Evolutionary conservation across 2,329 filamentous ascomycete genomes (phyloP).

Genomic region (Penicillium occitanis): DNA sequence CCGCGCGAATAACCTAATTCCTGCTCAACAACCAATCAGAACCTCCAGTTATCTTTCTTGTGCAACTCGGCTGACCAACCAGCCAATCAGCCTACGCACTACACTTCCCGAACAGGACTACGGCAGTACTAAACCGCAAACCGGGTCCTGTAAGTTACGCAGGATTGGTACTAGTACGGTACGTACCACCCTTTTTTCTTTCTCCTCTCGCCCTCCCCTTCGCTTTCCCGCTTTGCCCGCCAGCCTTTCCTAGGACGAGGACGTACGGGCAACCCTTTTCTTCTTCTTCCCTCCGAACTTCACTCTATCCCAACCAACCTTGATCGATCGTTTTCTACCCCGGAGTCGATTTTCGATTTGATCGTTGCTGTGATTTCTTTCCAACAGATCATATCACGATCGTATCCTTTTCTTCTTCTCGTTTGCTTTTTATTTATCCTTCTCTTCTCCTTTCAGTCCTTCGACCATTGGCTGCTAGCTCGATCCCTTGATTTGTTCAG

Average conservation of each 20-base stretch:
- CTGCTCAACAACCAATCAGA: neutral
- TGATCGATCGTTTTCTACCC: conserved; percentile 8
- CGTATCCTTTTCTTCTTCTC: neutral
- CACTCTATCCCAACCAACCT: neutral
- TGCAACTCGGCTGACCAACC: neutral
- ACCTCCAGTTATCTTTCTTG: neutral
- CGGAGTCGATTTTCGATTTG: conserved; percentile 11
- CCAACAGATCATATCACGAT: neutral
- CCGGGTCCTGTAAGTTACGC: conserved; percentile 9
- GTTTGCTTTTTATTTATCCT: neutral
- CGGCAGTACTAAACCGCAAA: neutral
- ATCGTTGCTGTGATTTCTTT: neutral
- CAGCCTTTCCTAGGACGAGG: too few species aligned
- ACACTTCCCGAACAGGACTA: conserved; percentile 2
- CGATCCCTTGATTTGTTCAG: conserved; percentile 4
- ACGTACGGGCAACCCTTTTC: neutral
- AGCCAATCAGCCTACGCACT: neutral
- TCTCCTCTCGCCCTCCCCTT: neutral
- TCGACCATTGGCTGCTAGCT: neutral
- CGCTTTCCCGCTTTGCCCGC: neutral
- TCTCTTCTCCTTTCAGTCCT: neutral
- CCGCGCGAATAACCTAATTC: conserved; percentile 8
- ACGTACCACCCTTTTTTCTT: conserved; percentile 9
- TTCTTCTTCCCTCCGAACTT: conserved; percentile 1
- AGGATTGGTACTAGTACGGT: neutral